Evolutionary conservation across 495 filamentous ascomycete genomes (phyloP).

Genomic region (Hyaloscypha variabilis): DNA sequence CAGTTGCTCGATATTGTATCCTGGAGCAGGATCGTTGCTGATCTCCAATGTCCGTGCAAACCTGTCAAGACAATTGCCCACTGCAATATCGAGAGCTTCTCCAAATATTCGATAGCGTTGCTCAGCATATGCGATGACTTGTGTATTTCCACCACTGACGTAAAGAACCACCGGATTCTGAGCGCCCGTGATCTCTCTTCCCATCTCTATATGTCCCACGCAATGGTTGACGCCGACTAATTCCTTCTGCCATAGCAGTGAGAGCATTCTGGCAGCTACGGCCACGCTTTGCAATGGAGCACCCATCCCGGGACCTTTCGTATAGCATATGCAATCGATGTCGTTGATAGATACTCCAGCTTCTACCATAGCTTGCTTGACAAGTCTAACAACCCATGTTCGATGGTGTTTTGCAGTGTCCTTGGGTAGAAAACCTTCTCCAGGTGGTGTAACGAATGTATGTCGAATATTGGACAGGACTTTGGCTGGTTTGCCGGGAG

Average conservation of each 20-base stretch:
- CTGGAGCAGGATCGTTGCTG: slow-evolving; percentile 92
- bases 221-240: slow-evolving; percentile 97
- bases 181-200: slow-evolving; percentile 87
- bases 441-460: slow-evolving; percentile 89
- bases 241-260: slow-evolving; percentile 82
- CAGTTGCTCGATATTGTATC: slow-evolving; percentile 97
- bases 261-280: slow-evolving; percentile 79
- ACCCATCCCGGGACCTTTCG: slow-evolving; percentile 94
- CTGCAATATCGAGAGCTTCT: slow-evolving; percentile 95
- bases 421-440: slow-evolving; percentile 93
- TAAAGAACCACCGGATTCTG: slow-evolving; percentile 94
- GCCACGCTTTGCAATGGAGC: slow-evolving; percentile 90
- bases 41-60: slow-evolving; percentile 91
- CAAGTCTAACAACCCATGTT: slow-evolving; percentile 75
- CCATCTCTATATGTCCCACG: slow-evolving; percentile 99
- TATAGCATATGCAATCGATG: slow-evolving; percentile 93
- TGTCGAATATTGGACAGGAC: slow-evolving; percentile 94
- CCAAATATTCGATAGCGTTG: slow-evolving; percentile 97
- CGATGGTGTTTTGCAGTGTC: slow-evolving; percentile 94
- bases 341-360: slow-evolving; percentile 63
- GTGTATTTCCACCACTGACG: slow-evolving; percentile 95
- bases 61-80: slow-evolving; percentile 95
- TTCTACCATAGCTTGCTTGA: slow-evolving; percentile 73
- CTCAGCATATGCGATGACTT: slow-evolving; percentile 95
- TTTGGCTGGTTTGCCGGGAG: slow-evolving; percentile 57